These are phyloP conservation scores for Sporothrix pseudoabietina DNA, from an alignment of 2,329 filamentous ascomycete species.

Conservation along the genomic window DNA sequence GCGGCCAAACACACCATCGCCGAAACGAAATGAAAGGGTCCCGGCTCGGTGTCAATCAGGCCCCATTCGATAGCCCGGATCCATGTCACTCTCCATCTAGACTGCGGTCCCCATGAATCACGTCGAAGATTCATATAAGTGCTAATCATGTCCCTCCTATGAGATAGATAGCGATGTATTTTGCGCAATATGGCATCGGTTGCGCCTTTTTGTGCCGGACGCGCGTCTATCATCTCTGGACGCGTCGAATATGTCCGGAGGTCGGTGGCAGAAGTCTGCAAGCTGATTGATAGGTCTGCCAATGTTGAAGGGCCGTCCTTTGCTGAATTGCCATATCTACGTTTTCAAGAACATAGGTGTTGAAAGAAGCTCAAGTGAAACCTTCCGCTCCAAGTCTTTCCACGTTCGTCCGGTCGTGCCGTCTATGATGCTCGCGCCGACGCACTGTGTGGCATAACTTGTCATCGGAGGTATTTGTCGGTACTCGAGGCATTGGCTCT, in stretches of 20 bases:
- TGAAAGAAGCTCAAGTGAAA: too few species aligned
- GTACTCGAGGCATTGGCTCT: too few species aligned
- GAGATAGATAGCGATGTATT: background rate
- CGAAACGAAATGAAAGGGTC: conserved; percentile 9
- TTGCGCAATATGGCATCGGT: background rate
- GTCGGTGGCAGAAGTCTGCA: background rate
- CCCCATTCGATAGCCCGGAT: background rate
- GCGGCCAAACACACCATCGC: background rate
- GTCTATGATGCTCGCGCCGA: too few species aligned
- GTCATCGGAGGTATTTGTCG: too few species aligned
- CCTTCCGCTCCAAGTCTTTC: too few species aligned
- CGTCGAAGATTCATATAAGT: background rate
- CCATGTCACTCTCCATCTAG: background rate
- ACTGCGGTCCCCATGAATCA: background rate
- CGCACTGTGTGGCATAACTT: too few species aligned
- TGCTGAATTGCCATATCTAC: too few species aligned
- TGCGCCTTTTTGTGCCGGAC: background rate
- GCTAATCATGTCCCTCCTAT: background rate
- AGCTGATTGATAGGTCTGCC: background rate
- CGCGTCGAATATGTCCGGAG: background rate
- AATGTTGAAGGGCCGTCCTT: too few species aligned
- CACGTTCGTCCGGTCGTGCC: too few species aligned
- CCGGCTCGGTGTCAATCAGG: background rate
- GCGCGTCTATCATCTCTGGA: background rate
- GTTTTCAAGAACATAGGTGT: too few species aligned